Evolutionary conservation across 2,329 filamentous ascomycete species (phyloP), one percentile per base, ranked within the genome.

Genomic region (Aspergillus carbonarius): DNA sequence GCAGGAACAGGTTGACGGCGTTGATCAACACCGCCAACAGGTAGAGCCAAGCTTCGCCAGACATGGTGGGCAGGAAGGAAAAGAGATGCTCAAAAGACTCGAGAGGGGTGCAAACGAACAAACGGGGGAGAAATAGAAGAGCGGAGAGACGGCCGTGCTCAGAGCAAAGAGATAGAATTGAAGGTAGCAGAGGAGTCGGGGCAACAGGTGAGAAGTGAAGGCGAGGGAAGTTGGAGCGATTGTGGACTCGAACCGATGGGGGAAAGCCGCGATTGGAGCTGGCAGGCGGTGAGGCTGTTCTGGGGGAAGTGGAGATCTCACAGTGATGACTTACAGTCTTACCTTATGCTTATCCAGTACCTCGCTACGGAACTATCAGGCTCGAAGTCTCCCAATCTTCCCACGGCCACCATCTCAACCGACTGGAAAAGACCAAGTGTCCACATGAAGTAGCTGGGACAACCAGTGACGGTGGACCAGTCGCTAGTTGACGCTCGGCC

Each of bases 1-100:
- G 96, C 59, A 99, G 85, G 81, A 99, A 99, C 74, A 99, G 86
- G 84, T 99, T 99, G 87, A 99, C 93, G 82, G 95, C 95, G 83
- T 99, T 99, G 84, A 99, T 96, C 77, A 99, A 86, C 79, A 99
- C 96, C 81, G 93, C 89, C 80, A 99, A 85, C 72, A 99, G 88
- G 83, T 96, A 99, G 77, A 99, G 84, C 95, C 95, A 97, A 78
- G 93, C 93, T 86, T 97, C 93, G 79, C 93, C 93, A 73, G 93
- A 96, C 93, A 97, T 97, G 75, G 76, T 87, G 78, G 68, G 60
- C 27, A 68, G 59, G 46, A 48, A 50, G 60, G 44, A 51, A 54
- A 58, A 42, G 48, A 54, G 57, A 54, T 30, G 50, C 46, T 30
- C 44, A 53, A 44, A 37, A 59, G 54, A 46, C 49, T 23, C 49